These are phyloP conservation scores for Nannochloropsis oceanica DNA, from an alignment of 108 stramenopile genomes.

Conservation along the genomic window DNA sequence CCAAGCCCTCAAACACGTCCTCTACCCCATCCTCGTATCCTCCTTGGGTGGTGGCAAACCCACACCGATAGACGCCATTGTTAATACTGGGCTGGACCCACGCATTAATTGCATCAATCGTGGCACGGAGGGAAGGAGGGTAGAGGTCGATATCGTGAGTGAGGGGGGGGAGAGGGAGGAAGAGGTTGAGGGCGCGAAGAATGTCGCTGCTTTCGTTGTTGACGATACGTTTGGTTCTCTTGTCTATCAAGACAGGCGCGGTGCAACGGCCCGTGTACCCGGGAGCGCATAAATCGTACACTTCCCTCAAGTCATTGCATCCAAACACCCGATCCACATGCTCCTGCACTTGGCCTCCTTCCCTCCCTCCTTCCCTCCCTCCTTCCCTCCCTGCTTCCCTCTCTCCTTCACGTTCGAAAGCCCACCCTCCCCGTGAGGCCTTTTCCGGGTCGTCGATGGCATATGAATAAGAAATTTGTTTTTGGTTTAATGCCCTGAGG, in stretches of 20 bases:
- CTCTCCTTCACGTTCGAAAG: background rate
- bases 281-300: slow-evolving; percentile 16
- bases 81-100: slow-evolving; percentile 30
- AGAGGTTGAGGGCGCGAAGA: background rate
- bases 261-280: slow-evolving; percentile 59
- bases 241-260: slow-evolving; percentile 67
- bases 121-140: background rate
- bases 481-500: slow-evolving; percentile 28
- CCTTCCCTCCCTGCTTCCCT: background rate
- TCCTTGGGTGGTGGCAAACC: slow-evolving; percentile 33
- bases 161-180: background rate
- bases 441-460: slow-evolving; percentile 14
- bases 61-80: slow-evolving; percentile 46
- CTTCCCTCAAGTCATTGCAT: slow-evolving; percentile 16
- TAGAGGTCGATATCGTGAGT: background rate
- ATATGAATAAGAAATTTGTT: slow-evolving; percentile 8
- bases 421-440: slow-evolving; percentile 25
- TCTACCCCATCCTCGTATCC: slow-evolving; percentile 24
- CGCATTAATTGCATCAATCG: background rate
- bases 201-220: slow-evolving; percentile 45
- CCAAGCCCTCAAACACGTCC: slow-evolving; percentile 33
- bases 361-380: no score
- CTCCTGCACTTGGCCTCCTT: no score
- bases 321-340: slow-evolving; percentile 9
- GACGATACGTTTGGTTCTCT: slow-evolving; percentile 50